Evolutionary conservation across 2,329 filamentous ascomycete species (phyloP).

Genomic region (Botrytis aclada): DNA sequence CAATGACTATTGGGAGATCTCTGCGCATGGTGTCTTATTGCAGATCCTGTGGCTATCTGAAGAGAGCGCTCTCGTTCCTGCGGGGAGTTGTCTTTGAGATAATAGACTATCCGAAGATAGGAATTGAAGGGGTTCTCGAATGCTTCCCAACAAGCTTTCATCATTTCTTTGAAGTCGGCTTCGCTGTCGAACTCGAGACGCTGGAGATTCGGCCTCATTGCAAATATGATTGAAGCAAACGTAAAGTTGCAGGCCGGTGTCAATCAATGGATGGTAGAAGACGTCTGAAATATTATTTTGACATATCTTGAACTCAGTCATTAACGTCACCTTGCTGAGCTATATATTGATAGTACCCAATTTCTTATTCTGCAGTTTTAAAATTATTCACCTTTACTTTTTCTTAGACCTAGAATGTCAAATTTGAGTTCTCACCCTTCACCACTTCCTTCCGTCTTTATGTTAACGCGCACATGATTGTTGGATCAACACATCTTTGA

Average conservation of each 20-base stretch:
- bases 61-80: neutral
- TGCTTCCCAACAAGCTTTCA: neutral
- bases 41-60: neutral
- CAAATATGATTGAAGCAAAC: neutral
- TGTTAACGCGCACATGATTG: neutral
- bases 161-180: neutral
- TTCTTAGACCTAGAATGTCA: neutral
- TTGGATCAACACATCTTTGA: neutral
- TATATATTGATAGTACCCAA: neutral
- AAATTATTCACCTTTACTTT: neutral
- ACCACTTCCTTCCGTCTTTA: neutral
- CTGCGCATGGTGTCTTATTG: neutral
- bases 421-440: neutral
- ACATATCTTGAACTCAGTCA: neutral
- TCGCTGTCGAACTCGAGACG: neutral
- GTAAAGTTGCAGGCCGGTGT: neutral
- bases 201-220: neutral
- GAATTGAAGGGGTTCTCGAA: neutral
- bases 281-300: neutral
- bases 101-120: neutral
- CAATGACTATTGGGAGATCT: neutral
- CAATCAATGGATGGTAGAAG: neutral
- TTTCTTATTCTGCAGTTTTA: neutral
- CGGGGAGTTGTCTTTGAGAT: neutral
- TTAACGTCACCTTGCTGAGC: too few relatives aligned